A percentile compares a stretch with the other conserved stretches of the same genome.
phyloP scores from a whole-genome alignment of 352 stramenopile genomes.

The Elongisporangium senticosum region DNA sequence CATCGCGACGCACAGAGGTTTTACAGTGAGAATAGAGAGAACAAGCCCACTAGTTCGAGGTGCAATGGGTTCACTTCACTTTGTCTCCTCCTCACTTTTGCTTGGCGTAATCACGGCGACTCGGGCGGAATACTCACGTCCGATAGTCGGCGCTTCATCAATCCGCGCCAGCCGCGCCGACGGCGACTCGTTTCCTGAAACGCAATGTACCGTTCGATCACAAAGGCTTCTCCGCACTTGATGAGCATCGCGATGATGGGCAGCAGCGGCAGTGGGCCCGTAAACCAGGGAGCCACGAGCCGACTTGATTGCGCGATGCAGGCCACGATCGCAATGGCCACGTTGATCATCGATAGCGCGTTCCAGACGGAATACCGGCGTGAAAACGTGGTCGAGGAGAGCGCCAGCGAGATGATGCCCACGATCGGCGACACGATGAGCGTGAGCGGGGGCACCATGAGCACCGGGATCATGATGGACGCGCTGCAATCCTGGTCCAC shows the following conservation, averaged over 20 bases:
- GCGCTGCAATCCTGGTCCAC: slow-evolving; percentile 64
- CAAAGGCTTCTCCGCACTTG: slow-evolving; percentile 60
- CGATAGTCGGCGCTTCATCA: slow-evolving; percentile 79
- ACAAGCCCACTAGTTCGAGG: not conserved
- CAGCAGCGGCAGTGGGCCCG: slow-evolving; percentile 59
- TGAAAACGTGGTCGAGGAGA: slow-evolving; percentile 65
- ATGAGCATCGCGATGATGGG: slow-evolving; percentile 57
- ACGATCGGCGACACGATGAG: slow-evolving; percentile 68
- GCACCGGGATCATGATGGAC: slow-evolving; percentile 66
- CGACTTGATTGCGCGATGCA: slow-evolving; percentile 60
- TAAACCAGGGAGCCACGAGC: slow-evolving; percentile 79
- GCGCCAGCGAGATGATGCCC: slow-evolving; percentile 65
- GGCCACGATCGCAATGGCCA: slow-evolving; percentile 57
- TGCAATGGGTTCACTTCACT: not conserved
- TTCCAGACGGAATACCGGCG: slow-evolving; percentile 78
- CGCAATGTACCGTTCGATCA: slow-evolving; percentile 73
- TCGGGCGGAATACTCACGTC: slow-evolving; percentile 69
- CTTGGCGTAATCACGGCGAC: slow-evolving; percentile 24
- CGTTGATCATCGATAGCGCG: slow-evolving; percentile 69
- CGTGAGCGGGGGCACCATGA: slow-evolving; percentile 62
- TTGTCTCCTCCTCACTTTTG: not conserved
- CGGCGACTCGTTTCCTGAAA: slow-evolving; percentile 73
- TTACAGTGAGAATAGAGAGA: no score
- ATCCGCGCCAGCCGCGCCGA: slow-evolving; percentile 67
- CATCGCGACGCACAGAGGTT: not conserved